Evolutionary conservation across 345 rosid genomes (phyloP).

Genomic region (Populus simonii): DNA sequence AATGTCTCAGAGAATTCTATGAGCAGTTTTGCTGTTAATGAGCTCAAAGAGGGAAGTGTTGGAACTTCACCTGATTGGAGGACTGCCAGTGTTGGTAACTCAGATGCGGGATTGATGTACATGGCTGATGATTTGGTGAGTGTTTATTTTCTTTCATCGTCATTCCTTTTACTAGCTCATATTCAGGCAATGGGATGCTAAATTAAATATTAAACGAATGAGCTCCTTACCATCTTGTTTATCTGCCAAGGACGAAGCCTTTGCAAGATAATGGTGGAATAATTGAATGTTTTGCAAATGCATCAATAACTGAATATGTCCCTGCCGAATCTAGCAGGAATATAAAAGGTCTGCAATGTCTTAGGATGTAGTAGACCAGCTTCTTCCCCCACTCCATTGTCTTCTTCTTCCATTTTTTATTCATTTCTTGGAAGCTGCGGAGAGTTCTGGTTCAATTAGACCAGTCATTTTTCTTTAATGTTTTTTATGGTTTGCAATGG

Average conservation of each 20-base stretch:
- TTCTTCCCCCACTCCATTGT: not conserved
- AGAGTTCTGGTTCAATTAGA: not conserved
- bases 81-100: conserved; percentile 8
- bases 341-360: not conserved
- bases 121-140: conserved; percentile 24
- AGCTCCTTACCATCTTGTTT: not conserved
- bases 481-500: conserved; percentile 5
- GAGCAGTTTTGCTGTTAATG: conserved; percentile 29
- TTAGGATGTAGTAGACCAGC: not conserved
- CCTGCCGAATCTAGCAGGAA: not conserved
- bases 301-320: not conserved
- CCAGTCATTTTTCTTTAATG: not conserved
- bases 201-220: not conserved
- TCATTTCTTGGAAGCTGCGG: not conserved
- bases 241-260: not conserved
- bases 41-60: conserved; percentile 30
- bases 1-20: conserved; percentile 36
- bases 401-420: not conserved
- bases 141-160: not conserved
- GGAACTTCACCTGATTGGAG: conserved; percentile 24
- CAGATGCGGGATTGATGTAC: conserved; percentile 16
- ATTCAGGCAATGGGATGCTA: not conserved
- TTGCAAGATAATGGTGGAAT: not conserved
- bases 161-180: not conserved
- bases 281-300: not conserved